Evolutionary conservation across 1,139 yeast genomes (phyloP), one percentile per base, ranked within the genome.

Genomic region (Lodderomyces orthopsilosis): DNA sequence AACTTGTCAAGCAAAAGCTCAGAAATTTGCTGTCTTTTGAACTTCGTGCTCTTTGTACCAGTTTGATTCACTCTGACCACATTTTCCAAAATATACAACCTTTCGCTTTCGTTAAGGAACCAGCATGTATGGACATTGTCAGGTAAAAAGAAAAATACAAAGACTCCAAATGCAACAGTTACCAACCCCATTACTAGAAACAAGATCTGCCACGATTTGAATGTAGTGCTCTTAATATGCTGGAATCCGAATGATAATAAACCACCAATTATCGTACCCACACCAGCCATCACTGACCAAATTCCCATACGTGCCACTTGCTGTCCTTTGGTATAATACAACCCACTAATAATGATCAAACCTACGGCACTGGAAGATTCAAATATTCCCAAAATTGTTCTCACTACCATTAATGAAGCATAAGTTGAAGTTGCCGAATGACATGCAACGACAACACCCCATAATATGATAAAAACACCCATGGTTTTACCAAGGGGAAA

Each of bases 291-390:
- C 32, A 65, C 57, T 7, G 71, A 66, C 65, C 71, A 66, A 26
- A 61, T 54, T 21, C 69, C 69, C 52, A 65, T 67, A 44, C 72
- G 54, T 24, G 61, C 56, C 4, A 63, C 58, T 50, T 68, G 74
- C 47, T 68, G 76, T 10, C 59, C 54, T 42, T 66, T 67, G 15
- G 63, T 60, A 53, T 68, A 74, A 63, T 69, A 74, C 70, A 69
- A 65, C 8, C 75, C 67, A 41, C 72, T 61, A 40, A 72, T 59
- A 19, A 71, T 53, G 14, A 70, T 63, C 42, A 71, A 61, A 10
- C 77, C 76, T 1, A 77, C 74, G 7, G 73, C 75, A 37, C 74
- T 70, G 24, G 70, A 65, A 37, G 74, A 61, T 51, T 74, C 79
- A 34, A 62, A 59, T 13, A 66, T 57, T 8, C 77, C 77, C 27